Evolutionary conservation across 2,329 filamentous ascomycete genomes (phyloP), one percentile per base, ranked within the genome.

Genomic region (Onygena corvina): DNA sequence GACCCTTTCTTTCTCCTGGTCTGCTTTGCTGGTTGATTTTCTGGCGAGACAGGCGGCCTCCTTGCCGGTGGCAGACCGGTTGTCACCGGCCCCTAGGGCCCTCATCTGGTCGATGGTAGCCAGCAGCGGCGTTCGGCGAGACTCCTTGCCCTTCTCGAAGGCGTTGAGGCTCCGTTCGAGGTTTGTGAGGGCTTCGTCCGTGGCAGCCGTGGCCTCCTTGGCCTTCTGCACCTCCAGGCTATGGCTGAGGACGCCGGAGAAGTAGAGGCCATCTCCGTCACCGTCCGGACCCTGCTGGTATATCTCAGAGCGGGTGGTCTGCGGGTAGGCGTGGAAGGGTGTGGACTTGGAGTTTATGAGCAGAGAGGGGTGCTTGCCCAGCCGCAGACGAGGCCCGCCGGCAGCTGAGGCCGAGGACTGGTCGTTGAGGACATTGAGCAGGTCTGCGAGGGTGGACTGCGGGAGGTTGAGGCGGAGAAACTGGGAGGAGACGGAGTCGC

Each of bases 121-220:
- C 48, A 70, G 65, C 30, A 68, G 57, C 48, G 64, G 63, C 1
- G 66, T 68, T 67, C 75, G 75, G 61, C 76, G 78, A 31, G 76
- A 76, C 62, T 79, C 73, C 63, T 79, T 80, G 55, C 77, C 72
- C 58, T 79, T 70, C 58, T 79, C 70, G 47, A 77, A 72, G 18
- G 75, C 73, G 52, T 73, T 78, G 61, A 82, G 68, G 58, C 71
- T 79, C 60, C 71, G 76, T 62, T 79, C 73, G 48, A 82, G 67
- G 33, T 71, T 72, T 48, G 76, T 76, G 61, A 81, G 63, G 23
- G 79, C 79, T 52, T 75, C 72, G 61, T 82, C 79, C 33, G 73
- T 73, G 53, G 73, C 75, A 23, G 74, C 73, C 36, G 72, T 76
- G 30, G 69, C 73, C 60, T 74, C 68, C 60, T 74, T 69, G 33